A percentile compares a stretch with the other conserved stretches of the same genome.
Conservation (phyloP, 2,329 filamentous ascomycete genomes). For the Biscogniauxia sp. region DNA sequence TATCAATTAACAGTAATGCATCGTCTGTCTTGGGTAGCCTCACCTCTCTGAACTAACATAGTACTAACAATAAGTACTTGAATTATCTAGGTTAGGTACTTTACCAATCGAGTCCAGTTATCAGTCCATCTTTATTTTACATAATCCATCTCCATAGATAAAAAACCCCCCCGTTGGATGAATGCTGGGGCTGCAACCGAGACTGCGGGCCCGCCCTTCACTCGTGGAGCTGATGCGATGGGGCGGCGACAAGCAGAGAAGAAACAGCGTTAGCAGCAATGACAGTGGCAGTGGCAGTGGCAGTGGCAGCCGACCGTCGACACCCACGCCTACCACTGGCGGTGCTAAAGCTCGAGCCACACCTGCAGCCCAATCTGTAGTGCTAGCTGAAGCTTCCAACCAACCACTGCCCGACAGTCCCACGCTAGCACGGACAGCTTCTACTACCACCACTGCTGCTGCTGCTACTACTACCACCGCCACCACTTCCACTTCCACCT, state of each 20-base stretch:
- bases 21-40: neutral
- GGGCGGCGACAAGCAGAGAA: conserved; percentile 6
- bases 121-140: too few species aligned
- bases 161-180: conserved; percentile 21
- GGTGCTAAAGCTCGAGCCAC: conserved; percentile 3
- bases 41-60: too few species aligned
- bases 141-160: neutral
- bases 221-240: conserved; percentile 48
- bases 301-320: conserved; percentile 3
- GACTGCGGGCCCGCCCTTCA: conserved; percentile 51
- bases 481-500: too few species aligned
- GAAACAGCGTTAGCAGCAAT: conserved; percentile 23
- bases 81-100: too few species aligned
- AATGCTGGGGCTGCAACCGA: conserved; percentile 50
- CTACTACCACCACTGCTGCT: conserved; percentile 22
- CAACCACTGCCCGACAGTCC: conserved; percentile 31
- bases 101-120: too few species aligned
- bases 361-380: too few species aligned
- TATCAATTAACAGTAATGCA: neutral
- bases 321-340: conserved; percentile 2
- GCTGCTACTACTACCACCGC: too few species aligned
- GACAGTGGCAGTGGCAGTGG: conserved; percentile 19
- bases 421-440: conserved; percentile 27
- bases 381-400: conserved; percentile 22
- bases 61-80: too few species aligned